phyloP scores from a whole-genome alignment of 2,329 filamentous ascomycete species.

The Rhexocercosporidium sp. region DNA sequence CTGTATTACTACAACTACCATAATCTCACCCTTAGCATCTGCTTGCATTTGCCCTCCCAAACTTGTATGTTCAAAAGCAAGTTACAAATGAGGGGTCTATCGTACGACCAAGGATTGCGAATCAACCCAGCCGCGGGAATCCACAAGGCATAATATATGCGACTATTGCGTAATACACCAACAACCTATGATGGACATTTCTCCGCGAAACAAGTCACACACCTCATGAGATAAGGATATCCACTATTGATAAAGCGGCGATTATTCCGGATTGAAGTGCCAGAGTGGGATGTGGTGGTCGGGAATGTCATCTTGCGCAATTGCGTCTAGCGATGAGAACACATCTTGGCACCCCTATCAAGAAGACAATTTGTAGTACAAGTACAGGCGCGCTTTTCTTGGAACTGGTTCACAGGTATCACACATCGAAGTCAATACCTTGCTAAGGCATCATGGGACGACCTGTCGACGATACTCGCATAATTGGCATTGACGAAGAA shows the following conservation, averaged over 20 bases:
- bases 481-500: conserved; percentile 21
- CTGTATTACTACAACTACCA: background rate
- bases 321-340: conserved; percentile 3
- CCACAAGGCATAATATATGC: conserved; percentile 15
- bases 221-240: background rate
- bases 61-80: background rate
- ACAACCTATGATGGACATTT: conserved; percentile 2
- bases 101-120: background rate
- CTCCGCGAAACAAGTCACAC: background rate
- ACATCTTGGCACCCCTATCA: background rate
- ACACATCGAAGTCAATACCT: background rate
- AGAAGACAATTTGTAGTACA: background rate
- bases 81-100: background rate
- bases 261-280: background rate
- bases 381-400: background rate
- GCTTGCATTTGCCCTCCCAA: background rate
- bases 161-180: conserved; percentile 15
- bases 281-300: background rate
- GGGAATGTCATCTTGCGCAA: background rate
- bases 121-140: background rate
- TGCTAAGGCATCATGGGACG: conserved; percentile 24
- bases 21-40: background rate
- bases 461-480: conserved; percentile 15
- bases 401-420: background rate
- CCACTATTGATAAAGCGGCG: background rate